Evolutionary conservation across 2,329 filamentous ascomycete genomes (phyloP), one percentile per base, ranked within the genome.

Genomic region (Scedosporium boydii): DNA sequence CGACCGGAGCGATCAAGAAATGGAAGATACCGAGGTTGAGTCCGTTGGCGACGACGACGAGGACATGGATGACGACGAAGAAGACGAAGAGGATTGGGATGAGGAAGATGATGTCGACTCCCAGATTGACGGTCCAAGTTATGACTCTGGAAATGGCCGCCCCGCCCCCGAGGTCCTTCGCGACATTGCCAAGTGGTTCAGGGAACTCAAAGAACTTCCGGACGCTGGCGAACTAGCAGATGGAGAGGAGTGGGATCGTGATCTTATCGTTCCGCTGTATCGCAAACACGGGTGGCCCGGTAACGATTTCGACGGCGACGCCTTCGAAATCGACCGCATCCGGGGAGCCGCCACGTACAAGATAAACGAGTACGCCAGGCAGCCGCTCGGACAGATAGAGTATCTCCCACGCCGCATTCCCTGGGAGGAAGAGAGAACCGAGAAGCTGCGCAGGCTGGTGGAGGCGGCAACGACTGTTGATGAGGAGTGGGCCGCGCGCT

Each of bases 261-360:
- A 65, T 14, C 1, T 63, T 3, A 44, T 64, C 53, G 63, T 55
- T 14, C 59, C 62, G 1, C 27, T 68, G 4, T 68, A 67, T 53
- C 59, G 38, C 58, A 66, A 68, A 38, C 63, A 68, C 46, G 68
- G 67, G 23, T 69, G 68, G 68, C 67, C 64, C 1, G 12, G 61
- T 14, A 57, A 57, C 4, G 44, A 65, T 23, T 68, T 68, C 58
- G 63, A 67, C 46, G 65, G 63, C 18, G 65, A 68, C 12, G 67
- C 63, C n/a, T 68, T 69, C 34, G 29, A 55, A 72, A 16, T 27
- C 23, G 51, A 55, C 23, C 51, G 23, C 51, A 12, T 27, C n/a
- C 51, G 51, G 18, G 18, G 18, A 2, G 3, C 2, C 3, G 23
- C 51, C 51, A 23, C 10, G 12, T 12, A 7, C 1, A 2, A 14